Base-by-base conservation (phyloP, 495 filamentous ascomycete species). In the Lasiosphaeria ovina region DNA sequence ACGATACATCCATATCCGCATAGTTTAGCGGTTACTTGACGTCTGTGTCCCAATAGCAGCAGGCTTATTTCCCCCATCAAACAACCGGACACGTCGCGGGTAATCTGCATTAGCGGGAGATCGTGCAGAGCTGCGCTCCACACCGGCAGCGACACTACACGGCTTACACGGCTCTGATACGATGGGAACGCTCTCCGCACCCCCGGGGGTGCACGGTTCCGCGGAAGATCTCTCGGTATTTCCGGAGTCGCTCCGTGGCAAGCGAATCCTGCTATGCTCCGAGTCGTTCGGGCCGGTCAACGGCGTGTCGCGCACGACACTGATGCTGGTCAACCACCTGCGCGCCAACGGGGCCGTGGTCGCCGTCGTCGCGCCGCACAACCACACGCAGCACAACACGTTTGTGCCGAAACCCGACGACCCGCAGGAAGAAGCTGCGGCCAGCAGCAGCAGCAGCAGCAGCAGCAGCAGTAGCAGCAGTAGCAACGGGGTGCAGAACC, bases 221-320 rank as follows among this genome's bases (percentile, higher is more conserved):
- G 24, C 0, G 24, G 24, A 24, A 24, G 35, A 55, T 17, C 65
- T 74, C 48, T 64, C 72, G 35, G 40, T 49, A 8, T 77, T 75
- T 58, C 84, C 85, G 1, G 59, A 62, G n/a, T 66, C 70, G 11
- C 71, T 87, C 24, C 61, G 74, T 7, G 80, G 81, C 35, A 83
- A 81, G 67, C 77, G 79, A 62, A 73, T 87, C 59, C 72, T 88
- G 3, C 75, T 87, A 36, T 84, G 84, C 35, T 86, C 84, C 8
- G 85, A 88, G 65, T 85, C 83, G 14, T 82, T 86, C 61, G 85
- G 85, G 33, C 85, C 84, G 0, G 83, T 87, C 60, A 88, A 88
- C 65, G 85, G 85, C 16, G 85, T 88, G 48, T 84, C 81, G 66
- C 75, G 83, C 48, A 88, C 84, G 0, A 87, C 85, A 3, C 72